Base-by-base conservation (phyloP, 495 filamentous ascomycete genomes). In the Penicillium coprophilum region DNA sequence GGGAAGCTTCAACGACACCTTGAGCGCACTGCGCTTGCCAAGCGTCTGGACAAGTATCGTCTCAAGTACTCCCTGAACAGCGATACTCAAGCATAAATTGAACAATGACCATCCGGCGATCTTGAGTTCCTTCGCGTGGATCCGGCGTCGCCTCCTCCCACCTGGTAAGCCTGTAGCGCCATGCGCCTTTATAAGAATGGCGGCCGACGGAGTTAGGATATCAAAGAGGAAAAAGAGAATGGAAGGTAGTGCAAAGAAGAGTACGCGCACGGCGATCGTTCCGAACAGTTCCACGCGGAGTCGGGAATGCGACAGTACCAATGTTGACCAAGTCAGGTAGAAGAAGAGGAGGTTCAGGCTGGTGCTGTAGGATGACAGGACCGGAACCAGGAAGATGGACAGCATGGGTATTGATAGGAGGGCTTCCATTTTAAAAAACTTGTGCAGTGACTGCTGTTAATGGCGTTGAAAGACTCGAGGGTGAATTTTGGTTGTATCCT, bases 321-420 rank as follows among this genome's bases (percentile, higher is more conserved):
- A 80, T 0, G 90, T 93, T 8, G 84, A 83, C 92, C 92, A 96
- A 68, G 89, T 93, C 67, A 85, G 83, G 69, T 91, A 93, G 74
- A 97, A 96, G 74, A 96, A 93, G 46, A 96, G 67, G 17, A 96
- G 65, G 66, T 96, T 96, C 55, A 96, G 75, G 12, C 83, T 90
- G 3, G 91, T 92, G 44, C 85, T 86, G 72, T 86, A 92, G 70
- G 81, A 74, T 7, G 73, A 74, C 23, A 82, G 67, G 45, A 77
- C 70, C 3, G 82, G 81, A 5, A 83, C 58, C 70, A 82, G 85
- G 69, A 85, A 80, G 77, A 80, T 68, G 10, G 85, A 87, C 23
- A 90, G 70, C 27, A 90, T 71, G 4, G 91, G 90, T 50, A 95
- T 71, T 0, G 87, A 86, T 48, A 94, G 72, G 38, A 92, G 66